phyloP scores from a whole-genome alignment of 331 rosid genomes.

The Rhamnella rubrinervis region DNA sequence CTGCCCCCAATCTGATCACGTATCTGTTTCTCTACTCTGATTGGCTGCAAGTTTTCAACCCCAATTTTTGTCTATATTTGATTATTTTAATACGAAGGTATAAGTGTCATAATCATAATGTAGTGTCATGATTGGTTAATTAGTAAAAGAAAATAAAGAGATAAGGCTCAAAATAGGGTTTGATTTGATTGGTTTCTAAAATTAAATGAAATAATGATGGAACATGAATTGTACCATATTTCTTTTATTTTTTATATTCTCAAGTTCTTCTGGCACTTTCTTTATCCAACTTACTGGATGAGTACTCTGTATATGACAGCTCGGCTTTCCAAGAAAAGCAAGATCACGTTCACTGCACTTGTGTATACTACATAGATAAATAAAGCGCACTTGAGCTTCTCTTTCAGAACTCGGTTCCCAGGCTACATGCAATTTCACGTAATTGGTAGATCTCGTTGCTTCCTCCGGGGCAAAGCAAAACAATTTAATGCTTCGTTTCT shows the following conservation, averaged over 20 bases:
- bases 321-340: conserved; percentile 9
- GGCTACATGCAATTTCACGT: too few relatives aligned
- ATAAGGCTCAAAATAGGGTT: too few relatives aligned
- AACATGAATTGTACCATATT: too few relatives aligned
- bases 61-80: background rate
- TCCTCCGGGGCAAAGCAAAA: too few relatives aligned
- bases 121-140: too few relatives aligned
- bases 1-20: conserved; percentile 27
- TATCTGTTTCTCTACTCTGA: conserved; percentile 49
- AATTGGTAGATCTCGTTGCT: too few relatives aligned
- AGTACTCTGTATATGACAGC: background rate
- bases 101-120: background rate
- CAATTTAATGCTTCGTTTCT: too few relatives aligned
- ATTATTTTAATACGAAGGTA: background rate
- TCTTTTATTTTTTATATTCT: background rate
- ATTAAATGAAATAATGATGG: too few relatives aligned
- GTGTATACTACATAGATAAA: background rate
- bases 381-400: too few relatives aligned
- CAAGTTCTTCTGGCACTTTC: conserved; percentile 2
- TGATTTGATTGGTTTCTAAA: too few relatives aligned
- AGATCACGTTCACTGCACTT: background rate
- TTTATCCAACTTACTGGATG: background rate
- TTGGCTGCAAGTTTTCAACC: conserved; percentile 31
- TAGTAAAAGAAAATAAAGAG: too few relatives aligned
- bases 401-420: too few relatives aligned